Evolutionary conservation across 352 stramenopile species (phyloP).

Genomic region (Elongisporangium senticosum): DNA sequence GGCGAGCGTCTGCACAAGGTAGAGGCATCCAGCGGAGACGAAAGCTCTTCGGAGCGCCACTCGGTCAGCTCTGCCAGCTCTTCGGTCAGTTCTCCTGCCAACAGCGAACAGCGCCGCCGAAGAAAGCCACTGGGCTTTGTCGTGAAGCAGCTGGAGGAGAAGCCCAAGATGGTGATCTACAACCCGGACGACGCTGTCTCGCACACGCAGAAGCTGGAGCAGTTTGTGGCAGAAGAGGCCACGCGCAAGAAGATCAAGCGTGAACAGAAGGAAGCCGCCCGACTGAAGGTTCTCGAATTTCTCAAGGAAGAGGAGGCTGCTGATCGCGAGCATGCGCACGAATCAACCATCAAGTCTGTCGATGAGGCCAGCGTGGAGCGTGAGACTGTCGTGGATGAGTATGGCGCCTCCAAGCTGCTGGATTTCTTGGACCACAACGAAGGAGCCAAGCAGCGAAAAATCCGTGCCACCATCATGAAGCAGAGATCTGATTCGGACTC

Average conservation of each 20-base stretch:
- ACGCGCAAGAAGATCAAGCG: constrained; percentile 39
- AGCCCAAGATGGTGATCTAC: constrained; percentile 48
- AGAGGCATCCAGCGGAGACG: not conserved
- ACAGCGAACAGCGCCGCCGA: constrained; percentile 3
- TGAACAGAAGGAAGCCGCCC: constrained; percentile 34
- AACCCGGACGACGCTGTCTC: constrained; percentile 38
- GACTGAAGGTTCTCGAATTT: constrained; percentile 41
- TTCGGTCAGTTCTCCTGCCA: not conserved
- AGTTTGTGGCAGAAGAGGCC: constrained; percentile 33
- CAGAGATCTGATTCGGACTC: not conserved
- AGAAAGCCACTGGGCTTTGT: constrained; percentile 55
- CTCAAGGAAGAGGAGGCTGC: constrained; percentile 29
- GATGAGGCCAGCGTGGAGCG: constrained; percentile 42
- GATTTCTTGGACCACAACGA: constrained; percentile 38
- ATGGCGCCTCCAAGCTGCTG: constrained; percentile 41
- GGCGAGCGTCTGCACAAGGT: constrained; percentile 33
- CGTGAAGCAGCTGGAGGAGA: constrained; percentile 39
- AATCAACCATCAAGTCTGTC: constrained; percentile 43
- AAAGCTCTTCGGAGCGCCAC: constrained; percentile 13
- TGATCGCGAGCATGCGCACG: constrained; percentile 6
- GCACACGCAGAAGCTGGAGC: constrained; percentile 26
- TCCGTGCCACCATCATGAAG: constrained; percentile 12
- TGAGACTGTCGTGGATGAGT: constrained; percentile 44
- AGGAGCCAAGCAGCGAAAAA: constrained; percentile 17
- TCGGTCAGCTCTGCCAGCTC: constrained; percentile 5